Percentiles rank a stretch among this genome's conserved stretches.
Evolutionary conservation across 139 green algal genomes (phyloP).

Genomic region (Chlamydomonas sphaeroides): DNA sequence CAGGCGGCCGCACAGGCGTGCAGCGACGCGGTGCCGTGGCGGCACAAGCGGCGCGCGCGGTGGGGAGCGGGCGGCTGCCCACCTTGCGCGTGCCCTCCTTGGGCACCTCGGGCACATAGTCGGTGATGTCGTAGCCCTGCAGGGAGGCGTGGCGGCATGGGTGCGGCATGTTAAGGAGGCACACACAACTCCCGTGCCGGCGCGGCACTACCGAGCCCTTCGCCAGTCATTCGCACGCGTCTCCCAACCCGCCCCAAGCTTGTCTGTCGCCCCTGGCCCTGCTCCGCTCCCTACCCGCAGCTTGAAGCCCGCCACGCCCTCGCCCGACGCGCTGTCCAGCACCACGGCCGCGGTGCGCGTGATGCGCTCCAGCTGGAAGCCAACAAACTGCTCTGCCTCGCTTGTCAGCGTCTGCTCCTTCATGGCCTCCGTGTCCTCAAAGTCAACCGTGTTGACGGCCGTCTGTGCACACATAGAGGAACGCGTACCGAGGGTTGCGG

Average conservation of each 20-base stretch:
- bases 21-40: too few species aligned
- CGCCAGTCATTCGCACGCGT: too few species aligned
- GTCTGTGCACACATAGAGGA: too few species aligned
- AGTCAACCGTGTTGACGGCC: slow-evolving; percentile 11
- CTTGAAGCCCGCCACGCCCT: slow-evolving; percentile 44
- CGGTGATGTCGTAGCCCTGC: slow-evolving; percentile 52
- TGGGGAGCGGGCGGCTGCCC: too few species aligned
- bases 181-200: too few species aligned
- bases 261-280: too few species aligned
- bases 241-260: not conserved
- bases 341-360: slow-evolving; percentile 19
- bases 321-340: slow-evolving; percentile 16
- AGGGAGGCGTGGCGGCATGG: too few species aligned
- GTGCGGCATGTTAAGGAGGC: too few species aligned
- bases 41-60: too few species aligned
- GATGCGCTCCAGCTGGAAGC: slow-evolving; percentile 53
- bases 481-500: too few species aligned
- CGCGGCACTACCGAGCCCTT: too few species aligned
- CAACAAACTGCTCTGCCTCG: slow-evolving; percentile 51
- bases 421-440: slow-evolving; percentile 7
- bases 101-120: slow-evolving; percentile 28
- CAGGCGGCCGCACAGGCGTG: too few species aligned
- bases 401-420: slow-evolving; percentile 12
- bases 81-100: slow-evolving; percentile 23
- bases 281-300: not conserved